These are phyloP conservation scores for Fusarium zealandicum DNA, from an alignment of 2,329 filamentous ascomycete genomes.

Conservation along the genomic window DNA sequence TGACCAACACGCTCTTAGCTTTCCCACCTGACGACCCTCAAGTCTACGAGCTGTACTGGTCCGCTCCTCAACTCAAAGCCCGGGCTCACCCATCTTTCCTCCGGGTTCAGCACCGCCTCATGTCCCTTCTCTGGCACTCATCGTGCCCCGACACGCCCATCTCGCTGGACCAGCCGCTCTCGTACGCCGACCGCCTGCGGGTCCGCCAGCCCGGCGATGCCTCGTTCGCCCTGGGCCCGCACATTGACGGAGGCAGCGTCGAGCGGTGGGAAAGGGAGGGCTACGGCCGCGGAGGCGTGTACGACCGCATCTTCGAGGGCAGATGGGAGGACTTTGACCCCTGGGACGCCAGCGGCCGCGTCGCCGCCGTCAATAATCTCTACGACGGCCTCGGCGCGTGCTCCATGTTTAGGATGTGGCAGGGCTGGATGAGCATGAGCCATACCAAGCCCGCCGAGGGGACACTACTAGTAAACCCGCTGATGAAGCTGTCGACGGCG, in stretches of 20 bases:
- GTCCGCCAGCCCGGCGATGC: slow-evolving; percentile 76
- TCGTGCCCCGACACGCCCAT: slow-evolving; percentile 57
- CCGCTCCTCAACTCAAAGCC: slow-evolving; percentile 70
- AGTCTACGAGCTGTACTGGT: slow-evolving; percentile 81
- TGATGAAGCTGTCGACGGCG: slow-evolving; percentile 76
- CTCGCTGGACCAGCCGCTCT: slow-evolving; percentile 62
- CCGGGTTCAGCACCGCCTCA: slow-evolving; percentile 65
- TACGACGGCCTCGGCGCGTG: slow-evolving; percentile 85
- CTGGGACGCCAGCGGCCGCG: slow-evolving; percentile 76
- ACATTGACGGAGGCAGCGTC: slow-evolving; percentile 76
- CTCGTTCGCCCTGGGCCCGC: slow-evolving; percentile 74
- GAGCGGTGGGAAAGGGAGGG: slow-evolving; percentile 77
- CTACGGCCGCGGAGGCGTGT: slow-evolving; percentile 72
- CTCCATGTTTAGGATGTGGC: slow-evolving; percentile 85
- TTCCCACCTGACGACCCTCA: slow-evolving; percentile 73
- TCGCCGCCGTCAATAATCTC: slow-evolving; percentile 73
- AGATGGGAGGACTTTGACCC: slow-evolving; percentile 83
- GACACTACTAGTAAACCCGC: slow-evolving; percentile 81
- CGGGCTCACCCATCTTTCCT: slow-evolving; percentile 72
- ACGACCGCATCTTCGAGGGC: slow-evolving; percentile 75
- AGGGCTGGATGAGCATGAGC: slow-evolving; percentile 88
- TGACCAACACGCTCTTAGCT: slow-evolving; percentile 47
- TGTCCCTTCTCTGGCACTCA: slow-evolving; percentile 66
- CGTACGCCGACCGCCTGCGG: slow-evolving; percentile 75
- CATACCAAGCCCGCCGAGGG: slow-evolving; percentile 76